A percentile compares a stretch with the other conserved stretches of the same genome.
Conservation (phyloP, 2,329 filamentous ascomycete genomes). For the Colletotrichum trifolii region DNA sequence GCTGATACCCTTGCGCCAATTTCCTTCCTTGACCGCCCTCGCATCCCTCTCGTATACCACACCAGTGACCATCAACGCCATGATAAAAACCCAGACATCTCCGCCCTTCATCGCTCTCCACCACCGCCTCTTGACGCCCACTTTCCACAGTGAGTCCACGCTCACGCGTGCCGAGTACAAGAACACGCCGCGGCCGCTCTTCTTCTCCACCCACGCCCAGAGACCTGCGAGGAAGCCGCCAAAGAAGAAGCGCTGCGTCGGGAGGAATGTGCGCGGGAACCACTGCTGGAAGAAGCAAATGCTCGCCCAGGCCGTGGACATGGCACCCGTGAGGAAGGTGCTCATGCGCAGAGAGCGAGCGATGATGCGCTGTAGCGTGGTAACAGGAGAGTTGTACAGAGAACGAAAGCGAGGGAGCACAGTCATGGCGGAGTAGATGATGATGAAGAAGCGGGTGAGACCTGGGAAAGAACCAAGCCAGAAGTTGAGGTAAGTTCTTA, state of each 20-base stretch:
- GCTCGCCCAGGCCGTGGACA: slow-evolving; percentile 87
- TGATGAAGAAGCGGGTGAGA: slow-evolving; percentile 80
- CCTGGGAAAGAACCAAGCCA: slow-evolving; percentile 86
- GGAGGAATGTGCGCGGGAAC: slow-evolving; percentile 78
- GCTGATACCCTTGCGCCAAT: slow-evolving; percentile 77
- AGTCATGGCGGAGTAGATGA: slow-evolving; percentile 76
- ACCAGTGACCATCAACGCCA: slow-evolving; percentile 81
- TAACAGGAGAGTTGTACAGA: slow-evolving; percentile 76
- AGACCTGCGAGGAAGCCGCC: slow-evolving; percentile 87
- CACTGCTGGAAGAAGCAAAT: slow-evolving; percentile 89
- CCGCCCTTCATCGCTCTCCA: slow-evolving; percentile 86
- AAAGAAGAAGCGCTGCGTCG: slow-evolving; percentile 89
- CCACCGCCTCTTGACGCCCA: slow-evolving; percentile 89
- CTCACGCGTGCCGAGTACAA: slow-evolving; percentile 83
- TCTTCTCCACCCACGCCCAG: slow-evolving; percentile 82
- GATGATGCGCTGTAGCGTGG: slow-evolving; percentile 73
- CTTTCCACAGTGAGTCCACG: slow-evolving; percentile 89
- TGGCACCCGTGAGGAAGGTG: slow-evolving; percentile 82
- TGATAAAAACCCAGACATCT: slow-evolving; percentile 85
- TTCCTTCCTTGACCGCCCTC: slow-evolving; percentile 72
- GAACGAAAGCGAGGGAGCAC: slow-evolving; percentile 75
- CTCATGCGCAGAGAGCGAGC: slow-evolving; percentile 78
- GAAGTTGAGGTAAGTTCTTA: slow-evolving; percentile 87
- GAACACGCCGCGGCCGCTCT: slow-evolving; percentile 74
- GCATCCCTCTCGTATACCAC: slow-evolving; percentile 80